Evolutionary conservation across 140 eudicot species (phyloP).

Genomic region (Ambrosia hybrid): DNA sequence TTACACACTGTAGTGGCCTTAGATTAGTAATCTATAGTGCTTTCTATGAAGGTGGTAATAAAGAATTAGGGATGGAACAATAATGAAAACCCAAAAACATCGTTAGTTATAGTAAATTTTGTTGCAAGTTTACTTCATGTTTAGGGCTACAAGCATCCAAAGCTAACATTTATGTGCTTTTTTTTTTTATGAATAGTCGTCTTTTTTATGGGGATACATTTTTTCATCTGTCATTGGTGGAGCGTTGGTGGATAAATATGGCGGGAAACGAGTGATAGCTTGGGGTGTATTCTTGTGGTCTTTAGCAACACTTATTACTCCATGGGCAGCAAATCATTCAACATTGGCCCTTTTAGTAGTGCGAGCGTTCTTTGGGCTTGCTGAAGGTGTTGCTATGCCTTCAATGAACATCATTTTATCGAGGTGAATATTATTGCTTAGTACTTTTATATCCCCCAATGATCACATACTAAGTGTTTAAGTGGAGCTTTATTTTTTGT

Average conservation of each 20-base stretch:
- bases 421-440: slow-evolving; percentile 41
- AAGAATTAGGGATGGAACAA: neutral
- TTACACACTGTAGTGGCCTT: slow-evolving; percentile 11
- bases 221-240: slow-evolving; percentile 91
- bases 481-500: neutral
- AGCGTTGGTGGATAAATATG: slow-evolving; percentile 90
- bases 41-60: neutral
- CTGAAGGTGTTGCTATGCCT: slow-evolving; percentile 95
- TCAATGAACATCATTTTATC: slow-evolving; percentile 83
- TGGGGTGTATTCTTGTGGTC: slow-evolving; percentile 98
- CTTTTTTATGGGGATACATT: slow-evolving; percentile 97
- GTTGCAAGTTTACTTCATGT: slow-evolving; percentile 20
- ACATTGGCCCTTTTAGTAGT: slow-evolving; percentile 64
- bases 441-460: neutral
- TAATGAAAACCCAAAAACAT: neutral
- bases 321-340: slow-evolving; percentile 96
- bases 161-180: slow-evolving; percentile 20
- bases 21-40: neutral
- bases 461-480: neutral
- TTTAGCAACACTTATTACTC: slow-evolving; percentile 82
- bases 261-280: slow-evolving; percentile 75
- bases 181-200: slow-evolving; percentile 50
- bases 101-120: neutral
- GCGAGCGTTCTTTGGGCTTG: slow-evolving; percentile 91
- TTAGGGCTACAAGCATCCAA: neutral